Evolutionary conservation across 164 flowering plant species (phyloP), one percentile per base, ranked within the genome.

Genomic region (Piper longum): DNA sequence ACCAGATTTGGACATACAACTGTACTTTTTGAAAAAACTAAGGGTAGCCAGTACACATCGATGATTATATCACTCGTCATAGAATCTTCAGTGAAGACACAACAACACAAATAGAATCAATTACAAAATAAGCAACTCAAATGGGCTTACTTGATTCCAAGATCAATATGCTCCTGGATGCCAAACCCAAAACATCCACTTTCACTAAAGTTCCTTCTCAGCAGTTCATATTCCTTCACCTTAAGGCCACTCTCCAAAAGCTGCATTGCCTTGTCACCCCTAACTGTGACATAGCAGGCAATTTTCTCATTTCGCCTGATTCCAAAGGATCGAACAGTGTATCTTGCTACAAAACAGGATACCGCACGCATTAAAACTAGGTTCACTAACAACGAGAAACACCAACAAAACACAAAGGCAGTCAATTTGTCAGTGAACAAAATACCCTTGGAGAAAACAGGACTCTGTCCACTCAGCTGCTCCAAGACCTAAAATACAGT

Each of bases 241-340:
- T 82, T 82, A 71, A 82, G 62, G 0, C 84, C 84, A 67, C 82
- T 81, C 75, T 81, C 85, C 54, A 82, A 54, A 41, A 80, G 80
- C 54, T 82, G 82, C 82, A 78, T 83, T 1, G 90, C 87, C 73
- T 85, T 83, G 7, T 83, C 87, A 16, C 90, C 90, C 59, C 87
- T 83, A 13, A 85, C 84, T 3, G 90, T 83, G 41, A 85, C 90
- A 17, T 85, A 81, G 71, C 87, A 83, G 16, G 87, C 85, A 67
- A 85, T 85, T 76, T 85, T 85, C 67, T 85, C 90, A 61, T 85
- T 85, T 69, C 87, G 79, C 66, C 87, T 80, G 63, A 85, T 85
- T 6, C 84, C 83, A 44, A 83, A 85, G 0, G 87, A 83, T 43
- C 89, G 64, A 57, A 81, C 87, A 14, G 87, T 83, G 75, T 83